These are phyloP conservation scores for Tetrahymena malaccensis DNA, from an alignment of 73 alveolate species.

Conservation along the genomic window DNA sequence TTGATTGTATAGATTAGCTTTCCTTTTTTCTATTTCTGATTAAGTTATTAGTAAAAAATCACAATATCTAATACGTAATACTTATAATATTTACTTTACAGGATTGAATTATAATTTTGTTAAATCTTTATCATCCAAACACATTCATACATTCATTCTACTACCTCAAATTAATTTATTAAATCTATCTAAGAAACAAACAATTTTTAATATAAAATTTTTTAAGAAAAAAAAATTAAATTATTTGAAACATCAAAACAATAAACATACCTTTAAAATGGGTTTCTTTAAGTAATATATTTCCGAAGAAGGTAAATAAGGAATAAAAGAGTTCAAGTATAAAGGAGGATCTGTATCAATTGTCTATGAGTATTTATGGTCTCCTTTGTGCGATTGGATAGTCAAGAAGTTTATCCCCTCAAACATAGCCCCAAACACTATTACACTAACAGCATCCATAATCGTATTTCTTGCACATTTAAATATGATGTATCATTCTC, in stretches of 20 bases:
- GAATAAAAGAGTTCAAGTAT: conserved; percentile 15
- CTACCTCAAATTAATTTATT: neutral
- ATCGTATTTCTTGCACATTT: neutral
- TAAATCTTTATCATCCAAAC: neutral
- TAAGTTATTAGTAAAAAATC: neutral
- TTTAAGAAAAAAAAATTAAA: neutral
- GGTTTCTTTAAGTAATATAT: neutral
- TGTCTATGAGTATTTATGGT: conserved; percentile 4
- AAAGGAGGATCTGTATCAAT: conserved; percentile 22
- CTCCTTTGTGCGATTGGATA: conserved; percentile 7
- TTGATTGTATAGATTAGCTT: neutral
- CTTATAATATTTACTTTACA: neutral
- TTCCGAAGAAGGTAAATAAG: neutral
- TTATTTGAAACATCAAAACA: neutral
- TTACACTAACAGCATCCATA: conserved; percentile 8
- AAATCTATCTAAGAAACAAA: neutral
- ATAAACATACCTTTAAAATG: neutral
- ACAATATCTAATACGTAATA: neutral
- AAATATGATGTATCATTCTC: neutral
- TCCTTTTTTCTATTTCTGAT: neutral
- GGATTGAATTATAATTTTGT: neutral
- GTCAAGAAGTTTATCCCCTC: conserved; percentile 8
- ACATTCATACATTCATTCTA: too few relatives aligned
- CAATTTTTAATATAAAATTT: neutral
- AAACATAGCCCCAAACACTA: conserved; percentile 25